Evolutionary conservation across 2,329 filamentous ascomycete species (phyloP).

Genomic region (Colletotrichum brevisporum): DNA sequence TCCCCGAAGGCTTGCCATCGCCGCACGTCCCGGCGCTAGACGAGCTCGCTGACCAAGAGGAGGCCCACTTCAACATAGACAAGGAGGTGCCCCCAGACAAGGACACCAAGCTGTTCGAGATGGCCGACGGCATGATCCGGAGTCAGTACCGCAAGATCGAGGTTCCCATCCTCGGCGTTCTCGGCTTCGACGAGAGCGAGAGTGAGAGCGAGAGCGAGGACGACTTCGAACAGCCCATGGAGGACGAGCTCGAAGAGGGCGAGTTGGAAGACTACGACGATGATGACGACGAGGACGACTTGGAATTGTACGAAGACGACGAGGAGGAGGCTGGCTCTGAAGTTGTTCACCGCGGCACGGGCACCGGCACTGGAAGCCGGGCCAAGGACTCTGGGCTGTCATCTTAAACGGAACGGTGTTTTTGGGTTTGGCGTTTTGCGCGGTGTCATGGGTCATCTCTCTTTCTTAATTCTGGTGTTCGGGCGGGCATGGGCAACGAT

Average conservation of each 20-base stretch:
- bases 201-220: conserved; percentile 47
- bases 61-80: conserved; percentile 58
- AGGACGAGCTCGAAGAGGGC: conserved; percentile 47
- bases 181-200: conserved; percentile 61
- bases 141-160: conserved; percentile 62
- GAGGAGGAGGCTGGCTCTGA: conserved; percentile 39
- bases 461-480: conserved; percentile 16
- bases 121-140: conserved; percentile 63
- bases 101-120: conserved; percentile 58
- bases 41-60: conserved; percentile 52
- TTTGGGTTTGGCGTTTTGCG: background rate
- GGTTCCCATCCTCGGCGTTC: conserved; percentile 60
- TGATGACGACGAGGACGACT: conserved; percentile 45
- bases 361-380: conserved; percentile 39
- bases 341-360: conserved; percentile 35
- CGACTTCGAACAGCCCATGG: conserved; percentile 45
- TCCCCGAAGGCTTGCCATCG: conserved; percentile 53
- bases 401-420: conserved; percentile 32
- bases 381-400: conserved; percentile 38
- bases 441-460: background rate
- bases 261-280: conserved; percentile 46
- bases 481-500: conserved; percentile 33
- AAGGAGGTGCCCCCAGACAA: conserved; percentile 55
- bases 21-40: conserved; percentile 47
- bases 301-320: conserved; percentile 40